Conservation (phyloP, 345 rosid genomes). For the Leavenworthia alabamica region DNA sequence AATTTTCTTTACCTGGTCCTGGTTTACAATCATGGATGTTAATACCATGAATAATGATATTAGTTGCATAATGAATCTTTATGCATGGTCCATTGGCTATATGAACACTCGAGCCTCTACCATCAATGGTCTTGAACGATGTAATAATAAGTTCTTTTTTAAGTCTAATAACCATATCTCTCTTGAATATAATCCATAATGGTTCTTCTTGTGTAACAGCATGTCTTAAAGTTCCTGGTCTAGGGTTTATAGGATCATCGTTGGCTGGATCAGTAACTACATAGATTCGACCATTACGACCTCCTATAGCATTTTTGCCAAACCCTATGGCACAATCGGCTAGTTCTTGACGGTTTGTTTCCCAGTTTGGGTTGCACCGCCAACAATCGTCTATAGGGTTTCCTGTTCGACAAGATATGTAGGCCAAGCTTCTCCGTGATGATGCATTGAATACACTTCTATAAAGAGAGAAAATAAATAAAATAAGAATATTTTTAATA, state of each 20-base stretch:
- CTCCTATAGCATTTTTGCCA: conserved; percentile 67
- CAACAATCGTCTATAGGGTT: conserved; percentile 82
- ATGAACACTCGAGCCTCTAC: conserved; percentile 76
- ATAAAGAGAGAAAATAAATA: not conserved
- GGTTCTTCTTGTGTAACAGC: conserved; percentile 73
- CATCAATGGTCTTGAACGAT: conserved; percentile 72
- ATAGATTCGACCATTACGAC: conserved; percentile 54
- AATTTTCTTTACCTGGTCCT: conserved; percentile 9
- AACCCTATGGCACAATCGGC: conserved; percentile 80
- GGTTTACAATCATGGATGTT: conserved; percentile 70
- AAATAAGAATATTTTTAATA: not conserved
- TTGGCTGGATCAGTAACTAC: conserved; percentile 52
- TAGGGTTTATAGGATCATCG: conserved; percentile 53
- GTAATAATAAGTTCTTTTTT: conserved; percentile 57
- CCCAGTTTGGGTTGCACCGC: conserved; percentile 77
- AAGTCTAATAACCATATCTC: conserved; percentile 67
- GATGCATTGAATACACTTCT: conserved; percentile 58
- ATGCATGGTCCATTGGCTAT: conserved; percentile 69
- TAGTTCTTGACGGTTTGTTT: conserved; percentile 48
- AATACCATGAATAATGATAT: conserved; percentile 68
- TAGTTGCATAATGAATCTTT: conserved; percentile 51
- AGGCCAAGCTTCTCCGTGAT: conserved; percentile 62
- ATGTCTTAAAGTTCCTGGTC: conserved; percentile 62
- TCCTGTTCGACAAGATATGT: conserved; percentile 53
- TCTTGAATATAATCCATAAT: conserved; percentile 65